Conservation (phyloP, 805 yeast genomes). For the Yarrowia phangngaensis region DNA sequence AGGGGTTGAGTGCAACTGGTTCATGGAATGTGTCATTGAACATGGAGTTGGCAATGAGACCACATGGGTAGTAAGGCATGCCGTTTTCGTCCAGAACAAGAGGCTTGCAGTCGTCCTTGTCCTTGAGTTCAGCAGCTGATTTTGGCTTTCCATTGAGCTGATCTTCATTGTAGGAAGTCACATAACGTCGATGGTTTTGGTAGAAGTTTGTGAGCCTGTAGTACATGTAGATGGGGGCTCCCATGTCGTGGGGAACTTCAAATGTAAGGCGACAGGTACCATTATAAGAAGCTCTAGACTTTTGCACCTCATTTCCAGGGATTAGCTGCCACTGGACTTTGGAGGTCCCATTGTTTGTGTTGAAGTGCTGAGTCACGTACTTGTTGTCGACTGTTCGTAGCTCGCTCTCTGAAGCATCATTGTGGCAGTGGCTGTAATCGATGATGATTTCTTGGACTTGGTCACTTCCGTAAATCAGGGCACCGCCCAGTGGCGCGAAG, state of each 20-base stretch:
- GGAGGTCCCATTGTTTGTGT: conserved; percentile 39
- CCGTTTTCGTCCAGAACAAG: conserved; percentile 51
- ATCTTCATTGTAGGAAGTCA: conserved; percentile 71
- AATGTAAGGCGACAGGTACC: conserved; percentile 62
- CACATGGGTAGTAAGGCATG: conserved; percentile 83
- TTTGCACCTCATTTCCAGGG: conserved; percentile 41
- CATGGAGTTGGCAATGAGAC: conserved; percentile 85
- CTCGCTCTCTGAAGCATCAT: conserved; percentile 45
- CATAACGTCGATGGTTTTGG: conserved; percentile 94
- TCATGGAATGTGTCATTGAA: conserved; percentile 81
- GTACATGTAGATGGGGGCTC: conserved; percentile 69
- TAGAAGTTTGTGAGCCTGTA: conserved; percentile 85
- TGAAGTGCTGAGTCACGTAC: conserved; percentile 61
- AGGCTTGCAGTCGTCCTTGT: conserved; percentile 59
- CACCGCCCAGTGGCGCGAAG: conserved; percentile 89
- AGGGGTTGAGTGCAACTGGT: conserved; percentile 42
- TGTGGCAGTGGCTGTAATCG: conserved; percentile 69
- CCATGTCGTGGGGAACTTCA: conserved; percentile 64
- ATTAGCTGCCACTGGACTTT: conserved; percentile 58
- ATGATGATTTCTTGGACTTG: conserved; percentile 70
- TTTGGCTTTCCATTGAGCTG: conserved; percentile 80
- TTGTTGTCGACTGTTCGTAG: conserved; percentile 50
- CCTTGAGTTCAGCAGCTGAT: conserved; percentile 47
- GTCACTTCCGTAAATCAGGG: conserved; percentile 70
- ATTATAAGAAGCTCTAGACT: conserved; percentile 21